Percentiles rank a stretch among this genome's conserved stretches.
Evolutionary conservation across 1,284 basidiomycete species (phyloP).

Genomic region (Ceratobasidium sp.): DNA sequence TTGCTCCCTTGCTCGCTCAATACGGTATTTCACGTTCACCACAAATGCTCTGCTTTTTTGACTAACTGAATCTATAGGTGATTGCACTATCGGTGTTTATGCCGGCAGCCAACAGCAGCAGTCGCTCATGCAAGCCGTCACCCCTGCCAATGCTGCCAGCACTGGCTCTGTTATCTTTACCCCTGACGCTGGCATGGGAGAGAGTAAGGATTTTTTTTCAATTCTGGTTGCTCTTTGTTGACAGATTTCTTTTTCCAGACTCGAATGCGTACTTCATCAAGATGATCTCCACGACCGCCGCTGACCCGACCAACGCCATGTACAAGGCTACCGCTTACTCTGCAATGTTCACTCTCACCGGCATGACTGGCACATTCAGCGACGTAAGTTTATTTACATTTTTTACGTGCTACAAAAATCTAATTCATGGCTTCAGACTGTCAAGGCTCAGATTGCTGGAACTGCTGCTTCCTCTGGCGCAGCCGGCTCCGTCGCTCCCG

Average conservation of each 20-base stretch:
- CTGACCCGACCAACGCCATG: conserved; percentile 49
- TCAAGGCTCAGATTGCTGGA: conserved; percentile 46
- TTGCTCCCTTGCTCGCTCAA: conserved; percentile 51
- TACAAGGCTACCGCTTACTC: conserved; percentile 58
- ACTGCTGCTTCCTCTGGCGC: conserved; percentile 15
- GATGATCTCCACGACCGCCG: conserved; percentile 52
- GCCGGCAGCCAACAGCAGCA: conserved; percentile 43
- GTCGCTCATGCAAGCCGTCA: conserved; percentile 54
- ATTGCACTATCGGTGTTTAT: conserved; percentile 6
- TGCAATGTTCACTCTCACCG: conserved; percentile 53
- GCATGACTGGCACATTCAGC: conserved; percentile 48
- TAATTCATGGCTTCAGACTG: conserved; percentile 11
- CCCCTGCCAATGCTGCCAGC: conserved; percentile 54
- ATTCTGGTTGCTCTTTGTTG: no score
- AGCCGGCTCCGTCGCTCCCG: background rate
- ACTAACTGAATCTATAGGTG: background rate
- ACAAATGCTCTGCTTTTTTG: no score
- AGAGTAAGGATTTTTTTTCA: conserved; percentile 23
- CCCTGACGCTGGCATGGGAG: conserved; percentile 54
- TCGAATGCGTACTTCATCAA: conserved; percentile 48
- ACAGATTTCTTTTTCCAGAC: conserved; percentile 16
- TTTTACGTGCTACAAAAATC: background rate
- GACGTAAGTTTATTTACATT: conserved; percentile 16
- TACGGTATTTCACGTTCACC: no score
- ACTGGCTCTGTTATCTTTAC: conserved; percentile 50